Evolutionary conservation across 2,329 filamentous ascomycete species (phyloP), one percentile per base, ranked within the genome.

Genomic region (Mycocentrospora acerina): DNA sequence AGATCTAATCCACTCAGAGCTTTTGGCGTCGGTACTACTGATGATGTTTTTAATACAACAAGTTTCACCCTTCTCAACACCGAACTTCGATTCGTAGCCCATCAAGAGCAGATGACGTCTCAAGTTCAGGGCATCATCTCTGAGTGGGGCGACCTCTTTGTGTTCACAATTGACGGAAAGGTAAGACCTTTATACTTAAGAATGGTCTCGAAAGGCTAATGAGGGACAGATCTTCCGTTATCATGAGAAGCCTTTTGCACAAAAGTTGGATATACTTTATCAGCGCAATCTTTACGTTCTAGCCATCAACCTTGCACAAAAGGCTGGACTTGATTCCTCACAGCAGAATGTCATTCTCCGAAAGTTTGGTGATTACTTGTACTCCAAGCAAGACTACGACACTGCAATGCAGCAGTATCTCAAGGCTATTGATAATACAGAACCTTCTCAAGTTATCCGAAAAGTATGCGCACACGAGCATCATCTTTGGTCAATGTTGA

Each of bases 371-470:
- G 93, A 98, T 63, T 88, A 91, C 58, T 70, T 97, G 3, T 97
- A 98, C 59, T 88, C 94, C 51, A 95, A 95, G 59, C 89, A 87
- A 4, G 90, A 96, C 60, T 98, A 91, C 60, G 93, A 98, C 60
- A 93, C 88, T 6, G 90, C 94, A n/a, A 98, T 98, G 94, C 86
- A 94, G 57, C 93, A 97, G 66, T 98, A 98, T 62, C 82, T 98
- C 46, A 86, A 89, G 54, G 91, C 94, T 0, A 96, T 98, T 43
- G 90, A 96, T 61, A 93, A 88, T 42, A 97, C 91, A 0, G 91
- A 97, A 58, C 91, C 91, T 6, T 96, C 91, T 2, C 91, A 96
- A 60, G 89, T 97, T 31, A 96, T 97, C 59, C 81, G 91, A 55
- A 96, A 95, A 73, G 86, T 87, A 60, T 17, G 47, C 4, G 28